Evolutionary conservation across 495 filamentous ascomycete genomes (phyloP), one percentile per base, ranked within the genome.

Genomic region (Penicillium chermesinum): DNA sequence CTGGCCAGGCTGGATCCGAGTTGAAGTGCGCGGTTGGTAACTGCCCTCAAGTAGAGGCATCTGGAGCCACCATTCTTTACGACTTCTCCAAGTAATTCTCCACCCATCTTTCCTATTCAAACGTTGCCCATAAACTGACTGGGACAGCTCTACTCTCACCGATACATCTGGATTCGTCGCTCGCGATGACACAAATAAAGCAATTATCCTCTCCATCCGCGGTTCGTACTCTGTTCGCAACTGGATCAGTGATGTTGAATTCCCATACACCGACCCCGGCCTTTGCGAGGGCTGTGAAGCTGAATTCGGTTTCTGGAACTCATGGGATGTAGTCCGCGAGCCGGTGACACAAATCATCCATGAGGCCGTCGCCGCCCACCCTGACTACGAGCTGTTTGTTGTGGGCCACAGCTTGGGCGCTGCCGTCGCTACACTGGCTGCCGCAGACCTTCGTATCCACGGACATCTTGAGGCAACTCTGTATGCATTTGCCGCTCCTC

Each of bases 401-500:
- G 78, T 78, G 0, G 84, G 84, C 10, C 83, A 87, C 67, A 81
- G 76, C 15, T 74, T 87, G 4, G 84, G 84, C 35, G 84, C 71
- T 27, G 82, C 79, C 7, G 66, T 87, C 25, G 80, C 76, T 38
- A 77, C 71, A 3, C 58, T 88, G 2, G 82, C 75, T 0, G 81
- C 79, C 0, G 79, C 73, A 7, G 72, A 80, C 55, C 64, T 85
- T 42, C 72, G 79, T 7, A 67, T 66, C 18, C 47, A 55, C 15
- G 79, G 76, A 7, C 47, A 69, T 19, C 42, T 57, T 1, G 48
- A 20, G 4, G 52, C 55, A 2, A 68, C 65, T n/a, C 41, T 82
- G n/a, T 85, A 83, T 64, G 83, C 80, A 6, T 87, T 72, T 65
- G 85, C 83, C 49, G 70, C 79, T 20, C 85, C 85, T 7, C 81